phyloP scores from a whole-genome alignment of 768 basidiomycete species.

The Lentinula detonsa region DNA sequence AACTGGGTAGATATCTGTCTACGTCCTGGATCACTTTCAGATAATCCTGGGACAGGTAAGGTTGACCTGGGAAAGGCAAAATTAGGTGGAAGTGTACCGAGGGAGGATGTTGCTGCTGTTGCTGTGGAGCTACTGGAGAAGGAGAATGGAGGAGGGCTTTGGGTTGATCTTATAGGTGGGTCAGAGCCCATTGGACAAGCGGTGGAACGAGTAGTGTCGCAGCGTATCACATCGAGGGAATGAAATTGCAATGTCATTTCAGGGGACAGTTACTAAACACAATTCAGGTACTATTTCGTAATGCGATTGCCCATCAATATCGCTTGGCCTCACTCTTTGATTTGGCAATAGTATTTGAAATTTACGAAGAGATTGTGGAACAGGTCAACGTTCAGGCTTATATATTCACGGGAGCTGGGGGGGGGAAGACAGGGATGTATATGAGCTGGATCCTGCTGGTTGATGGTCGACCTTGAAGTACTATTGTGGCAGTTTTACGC shows the following conservation, averaged over 20 bases:
- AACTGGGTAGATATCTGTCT: constrained; percentile 3
- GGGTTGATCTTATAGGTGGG: constrained; percentile 2
- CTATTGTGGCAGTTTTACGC: no score
- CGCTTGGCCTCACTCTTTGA: no score
- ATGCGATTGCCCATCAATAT: no score
- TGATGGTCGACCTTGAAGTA: no score
- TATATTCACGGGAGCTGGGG: no score
- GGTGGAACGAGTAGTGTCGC: not conserved
- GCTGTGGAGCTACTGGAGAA: constrained; percentile 3
- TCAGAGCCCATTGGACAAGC: not conserved
- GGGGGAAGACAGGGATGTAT: no score
- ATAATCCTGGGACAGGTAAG: constrained; percentile 1
- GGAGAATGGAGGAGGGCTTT: constrained; percentile 2
- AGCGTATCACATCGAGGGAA: constrained; percentile 4
- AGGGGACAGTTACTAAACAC: no score
- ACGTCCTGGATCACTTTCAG: constrained; percentile 4
- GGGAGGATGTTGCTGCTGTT: constrained; percentile 5
- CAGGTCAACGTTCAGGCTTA: no score
- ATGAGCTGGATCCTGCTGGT: no score
- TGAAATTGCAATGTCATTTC: not conserved
- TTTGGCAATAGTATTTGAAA: no score
- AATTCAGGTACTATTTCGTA: no score
- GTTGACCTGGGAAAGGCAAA: not conserved
- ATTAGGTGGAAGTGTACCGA: not conserved
- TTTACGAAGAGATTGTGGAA: no score